These are phyloP conservation scores for Polyporus arcularius DNA, from an alignment of 768 basidiomycete genomes.

Conservation along the genomic window DNA sequence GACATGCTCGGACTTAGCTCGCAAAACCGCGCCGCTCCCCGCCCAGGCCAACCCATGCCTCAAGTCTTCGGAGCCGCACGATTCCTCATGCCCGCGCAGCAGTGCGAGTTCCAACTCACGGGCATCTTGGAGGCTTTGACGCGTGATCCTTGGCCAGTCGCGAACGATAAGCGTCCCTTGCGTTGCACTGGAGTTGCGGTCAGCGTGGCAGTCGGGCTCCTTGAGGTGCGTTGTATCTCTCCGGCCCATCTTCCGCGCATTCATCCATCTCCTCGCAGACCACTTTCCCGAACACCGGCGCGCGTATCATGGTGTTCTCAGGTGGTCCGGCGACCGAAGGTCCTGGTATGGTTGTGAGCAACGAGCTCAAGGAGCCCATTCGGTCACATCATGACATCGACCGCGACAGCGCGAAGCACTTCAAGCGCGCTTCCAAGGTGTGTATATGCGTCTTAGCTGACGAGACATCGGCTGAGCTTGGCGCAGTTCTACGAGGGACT, in stretches of 20 bases:
- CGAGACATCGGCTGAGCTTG: slow-evolving; percentile 1
- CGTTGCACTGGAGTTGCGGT: slow-evolving; percentile 95
- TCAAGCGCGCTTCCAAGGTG: slow-evolving; percentile 95
- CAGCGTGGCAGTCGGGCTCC: slow-evolving; percentile 87
- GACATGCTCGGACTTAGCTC: slow-evolving; percentile 94
- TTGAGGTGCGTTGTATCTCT: slow-evolving; percentile 60
- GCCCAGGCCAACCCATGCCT: slow-evolving; percentile 80
- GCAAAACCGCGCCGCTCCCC: slow-evolving; percentile 79
- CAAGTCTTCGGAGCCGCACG: slow-evolving; percentile 84
- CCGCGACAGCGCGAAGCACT: slow-evolving; percentile 94
- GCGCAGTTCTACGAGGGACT: slow-evolving; percentile 91
- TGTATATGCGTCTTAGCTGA: slow-evolving; percentile 15
- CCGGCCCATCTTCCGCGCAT: neutral
- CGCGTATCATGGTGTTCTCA: slow-evolving; percentile 92
- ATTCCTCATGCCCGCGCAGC: slow-evolving; percentile 88
- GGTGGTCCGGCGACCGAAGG: slow-evolving; percentile 97
- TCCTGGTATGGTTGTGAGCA: slow-evolving; percentile 94
- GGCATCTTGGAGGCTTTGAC: slow-evolving; percentile 85
- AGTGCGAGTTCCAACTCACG: slow-evolving; percentile 95
- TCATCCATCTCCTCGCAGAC: slow-evolving; percentile 41
- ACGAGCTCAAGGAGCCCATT: slow-evolving; percentile 95
- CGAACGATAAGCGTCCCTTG: slow-evolving; percentile 88
- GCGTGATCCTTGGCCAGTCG: slow-evolving; percentile 97
- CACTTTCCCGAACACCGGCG: slow-evolving; percentile 94
- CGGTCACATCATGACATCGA: slow-evolving; percentile 99